Base-by-base conservation (phyloP, 2,329 filamentous ascomycete species). In the Endothia cerciana region DNA sequence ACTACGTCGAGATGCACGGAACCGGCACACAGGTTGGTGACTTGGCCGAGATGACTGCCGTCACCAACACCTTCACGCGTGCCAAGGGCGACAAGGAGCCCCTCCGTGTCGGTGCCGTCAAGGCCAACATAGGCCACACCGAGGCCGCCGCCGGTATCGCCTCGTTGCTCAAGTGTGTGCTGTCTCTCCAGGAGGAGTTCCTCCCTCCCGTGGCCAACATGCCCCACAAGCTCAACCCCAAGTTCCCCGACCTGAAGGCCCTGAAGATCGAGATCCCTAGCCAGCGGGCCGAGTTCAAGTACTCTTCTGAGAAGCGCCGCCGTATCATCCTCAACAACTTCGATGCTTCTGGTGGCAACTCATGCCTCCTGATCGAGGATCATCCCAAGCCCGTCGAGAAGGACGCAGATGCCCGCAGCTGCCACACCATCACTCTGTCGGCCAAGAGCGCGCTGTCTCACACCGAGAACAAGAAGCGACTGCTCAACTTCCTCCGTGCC, bases 331-430 rank as follows among this genome's bases (percentile, higher is more conserved):
- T 88, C 60, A 90, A 90, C 76, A 89, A 88, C 74, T 89, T 89
- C 71, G 83, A 83, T 65, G 89, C 88, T 11, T 86, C 88, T 62
- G 87, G 88, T 69, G 88, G 88, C 28, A 91, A 91, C 73, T 89
- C 87, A 2, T 83, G 85, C 19, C 72, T 90, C 30, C 72, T 90
- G 8, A 71, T 90, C 2, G 84, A 89, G 71, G 87, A 89, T 67
- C 82, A 78, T 0, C 83, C 83, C 8, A 70, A 71, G 68, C 72
- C 70, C 11, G 73, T 67, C 22, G 70, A 64, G 38, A 68, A 69
- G 43, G 72, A 67, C 28, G 65, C 69, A 11, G 85, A 89, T 68
- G 74, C 81, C 10, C 81, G 87, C 11, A 75, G 75, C 2, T 77
- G 78, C 1, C 82, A 89, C 60, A 73, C 85, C 17, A 77, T 89